These are phyloP conservation scores for Sordariomycetes sp. DNA, from an alignment of 2,329 filamentous ascomycete species.

Conservation along the genomic window DNA sequence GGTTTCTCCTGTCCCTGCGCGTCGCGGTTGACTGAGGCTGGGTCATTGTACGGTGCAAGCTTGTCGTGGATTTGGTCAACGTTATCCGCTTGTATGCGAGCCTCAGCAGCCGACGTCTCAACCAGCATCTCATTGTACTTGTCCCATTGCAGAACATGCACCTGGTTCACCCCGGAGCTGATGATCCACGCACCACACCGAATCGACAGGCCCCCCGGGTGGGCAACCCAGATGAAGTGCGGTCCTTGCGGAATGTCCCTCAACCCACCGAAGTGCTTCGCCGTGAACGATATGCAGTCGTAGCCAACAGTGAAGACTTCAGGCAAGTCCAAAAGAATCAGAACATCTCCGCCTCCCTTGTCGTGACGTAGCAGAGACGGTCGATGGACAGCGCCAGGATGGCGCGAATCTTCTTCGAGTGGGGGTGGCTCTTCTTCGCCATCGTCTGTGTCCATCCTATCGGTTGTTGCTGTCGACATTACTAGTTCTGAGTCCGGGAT, in stretches of 20 bases:
- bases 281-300: constrained; percentile 39
- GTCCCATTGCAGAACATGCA: constrained; percentile 47
- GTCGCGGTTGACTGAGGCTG: constrained; percentile 13
- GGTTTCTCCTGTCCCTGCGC: too few species aligned
- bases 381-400: too few species aligned
- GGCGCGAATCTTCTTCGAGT: constrained; percentile 10
- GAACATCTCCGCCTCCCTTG: constrained; percentile 35
- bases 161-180: constrained; percentile 20
- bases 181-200: constrained; percentile 51
- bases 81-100: constrained; percentile 31
- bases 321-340: constrained; percentile 44
- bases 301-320: constrained; percentile 42
- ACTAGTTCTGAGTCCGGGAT: neutral
- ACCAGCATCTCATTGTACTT: constrained; percentile 43
- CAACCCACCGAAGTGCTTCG: constrained; percentile 41
- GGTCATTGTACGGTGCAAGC: constrained; percentile 36
- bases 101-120: constrained; percentile 36
- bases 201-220: constrained; percentile 34
- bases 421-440: constrained; percentile 19
- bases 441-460: constrained; percentile 5
- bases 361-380: constrained; percentile 12
- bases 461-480: neutral
- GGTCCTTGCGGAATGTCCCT: constrained; percentile 43
- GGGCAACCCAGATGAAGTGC: constrained; percentile 52
- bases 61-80: constrained; percentile 26